Evolutionary conservation across 495 filamentous ascomycete genomes (phyloP).

Genomic region (Xylaria curta): DNA sequence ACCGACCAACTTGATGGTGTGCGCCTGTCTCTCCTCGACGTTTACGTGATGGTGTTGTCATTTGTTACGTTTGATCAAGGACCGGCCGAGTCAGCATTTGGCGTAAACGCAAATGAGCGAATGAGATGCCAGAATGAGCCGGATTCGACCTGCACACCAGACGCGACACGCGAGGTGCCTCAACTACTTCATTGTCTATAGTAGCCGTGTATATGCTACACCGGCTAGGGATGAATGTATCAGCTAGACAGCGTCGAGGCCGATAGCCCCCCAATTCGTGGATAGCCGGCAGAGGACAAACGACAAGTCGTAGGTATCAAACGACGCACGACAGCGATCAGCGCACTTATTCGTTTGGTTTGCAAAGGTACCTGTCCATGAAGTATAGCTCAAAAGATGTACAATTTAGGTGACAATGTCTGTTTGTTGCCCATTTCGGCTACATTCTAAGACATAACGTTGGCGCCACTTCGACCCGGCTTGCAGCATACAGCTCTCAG

Average conservation of each 20-base stretch:
- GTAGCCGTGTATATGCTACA: background rate
- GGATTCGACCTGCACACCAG: constrained; percentile 23
- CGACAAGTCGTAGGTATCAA: background rate
- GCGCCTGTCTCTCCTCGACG: constrained; percentile 17
- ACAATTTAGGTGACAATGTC: background rate
- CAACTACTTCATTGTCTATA: background rate
- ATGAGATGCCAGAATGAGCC: constrained; percentile 23
- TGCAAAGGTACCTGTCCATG: background rate
- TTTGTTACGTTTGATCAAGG: constrained; percentile 4
- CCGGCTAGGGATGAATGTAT: background rate
- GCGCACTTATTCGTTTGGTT: background rate
- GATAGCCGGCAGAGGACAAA: background rate
- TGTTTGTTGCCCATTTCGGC: constrained; percentile 20
- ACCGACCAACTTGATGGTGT: background rate
- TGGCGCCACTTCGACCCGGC: no score
- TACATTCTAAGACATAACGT: no score
- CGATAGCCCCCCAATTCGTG: background rate
- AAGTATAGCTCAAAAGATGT: background rate
- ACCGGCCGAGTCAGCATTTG: constrained; percentile 30
- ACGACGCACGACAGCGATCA: background rate
- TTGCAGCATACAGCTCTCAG: no score
- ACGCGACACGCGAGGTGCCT: constrained; percentile 37
- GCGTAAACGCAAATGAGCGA: constrained; percentile 29
- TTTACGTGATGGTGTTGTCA: constrained; percentile 10
- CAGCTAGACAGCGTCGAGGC: background rate